Evolutionary conservation across 257 asterid species (phyloP), one percentile per base, ranked within the genome.

Genomic region (Parsonsia alboflavescens): DNA sequence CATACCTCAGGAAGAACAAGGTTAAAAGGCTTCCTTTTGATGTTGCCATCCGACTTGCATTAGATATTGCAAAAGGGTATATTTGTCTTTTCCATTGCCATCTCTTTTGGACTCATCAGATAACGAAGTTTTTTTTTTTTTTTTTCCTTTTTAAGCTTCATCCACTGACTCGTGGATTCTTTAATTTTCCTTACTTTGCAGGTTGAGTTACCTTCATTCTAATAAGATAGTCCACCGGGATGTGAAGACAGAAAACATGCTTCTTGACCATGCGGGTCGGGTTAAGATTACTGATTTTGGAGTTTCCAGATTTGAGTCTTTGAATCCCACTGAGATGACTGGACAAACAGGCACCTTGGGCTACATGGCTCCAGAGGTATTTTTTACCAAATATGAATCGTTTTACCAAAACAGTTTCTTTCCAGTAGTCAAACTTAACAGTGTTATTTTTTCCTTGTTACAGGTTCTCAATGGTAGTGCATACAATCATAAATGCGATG

Each of bases 361-460:
- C 7, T 82, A 78, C 61, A 82, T 82, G 82, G 82, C 85, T 64
- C 80, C 82, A 2, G 80, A 75, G 78, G 85, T 81, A 28, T 5
- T 2, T n/a, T n/a, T n/a, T n/a, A n/a, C n/a, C n/a, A n/a, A n/a
- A n/a, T n/a, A n/a, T n/a, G n/a, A n/a, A n/a, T n/a, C n/a, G n/a
- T n/a, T n/a, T n/a, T n/a, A n/a, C n/a, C n/a, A n/a, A n/a, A n/a
- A n/a, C n/a, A n/a, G n/a, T n/a, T n/a, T n/a, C n/a, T n/a, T n/a
- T n/a, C n/a, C n/a, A n/a, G n/a, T n/a, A n/a, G n/a, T n/a, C n/a
- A n/a, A n/a, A n/a, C n/a, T n/a, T n/a, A n/a, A n/a, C n/a, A n/a
- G n/a, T n/a, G n/a, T n/a, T n/a, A n/a, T n/a, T n/a, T n/a, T n/a
- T n/a, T n/a, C n/a, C n/a, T n/a, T n/a, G n/a, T n/a, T n/a, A n/a